A percentile compares a stretch with the other conserved stretches of the same genome.
Evolutionary conservation across 208 protist genomes (phyloP).

Genomic region (Lotmaria passim): DNA sequence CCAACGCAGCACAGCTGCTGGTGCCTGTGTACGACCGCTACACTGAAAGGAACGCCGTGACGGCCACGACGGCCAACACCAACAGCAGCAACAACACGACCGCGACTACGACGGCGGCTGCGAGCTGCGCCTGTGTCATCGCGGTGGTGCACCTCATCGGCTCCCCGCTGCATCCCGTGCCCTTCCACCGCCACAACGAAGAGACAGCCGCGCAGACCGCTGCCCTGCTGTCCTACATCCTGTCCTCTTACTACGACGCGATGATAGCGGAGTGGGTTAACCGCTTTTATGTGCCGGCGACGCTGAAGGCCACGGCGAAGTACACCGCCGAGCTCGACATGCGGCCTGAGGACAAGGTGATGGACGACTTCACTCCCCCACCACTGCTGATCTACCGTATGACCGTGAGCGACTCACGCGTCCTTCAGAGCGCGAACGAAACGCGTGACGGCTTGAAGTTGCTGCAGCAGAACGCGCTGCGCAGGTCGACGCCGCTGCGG

Average conservation of each 20-base stretch:
- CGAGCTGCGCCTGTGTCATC: conserved; percentile 24
- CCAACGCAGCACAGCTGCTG: conserved; percentile 81
- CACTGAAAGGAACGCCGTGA: conserved; percentile 23
- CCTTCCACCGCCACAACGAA: conserved; percentile 87
- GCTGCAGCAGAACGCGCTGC: conserved; percentile 53
- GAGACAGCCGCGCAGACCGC: conserved; percentile 73
- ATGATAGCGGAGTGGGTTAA: conserved; percentile 90
- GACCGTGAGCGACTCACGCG: conserved; percentile 38
- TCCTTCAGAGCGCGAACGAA: conserved; percentile 58
- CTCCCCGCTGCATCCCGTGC: conserved; percentile 68
- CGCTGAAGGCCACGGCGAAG: conserved; percentile 56
- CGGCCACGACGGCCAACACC: background rate
- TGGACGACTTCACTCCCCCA: conserved; percentile 80
- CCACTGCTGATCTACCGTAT: conserved; percentile 77
- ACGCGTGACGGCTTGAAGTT: conserved; percentile 65
- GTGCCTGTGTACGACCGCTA: conserved; percentile 80
- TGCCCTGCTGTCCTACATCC: conserved; percentile 68
- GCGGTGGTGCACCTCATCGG: conserved; percentile 87
- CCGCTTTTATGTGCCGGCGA: conserved; percentile 79
- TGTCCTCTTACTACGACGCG: conserved; percentile 82
- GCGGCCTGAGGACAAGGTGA: conserved; percentile 67
- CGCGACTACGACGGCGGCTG: conserved; percentile 20
- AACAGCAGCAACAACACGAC: background rate
- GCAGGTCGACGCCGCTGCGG: conserved; percentile 43
- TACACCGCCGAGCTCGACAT: conserved; percentile 79